Percentiles rank a stretch among this genome's conserved stretches.
phyloP scores from a whole-genome alignment of 2,329 filamentous ascomycete species.

The Ophiostoma piceae region DNA sequence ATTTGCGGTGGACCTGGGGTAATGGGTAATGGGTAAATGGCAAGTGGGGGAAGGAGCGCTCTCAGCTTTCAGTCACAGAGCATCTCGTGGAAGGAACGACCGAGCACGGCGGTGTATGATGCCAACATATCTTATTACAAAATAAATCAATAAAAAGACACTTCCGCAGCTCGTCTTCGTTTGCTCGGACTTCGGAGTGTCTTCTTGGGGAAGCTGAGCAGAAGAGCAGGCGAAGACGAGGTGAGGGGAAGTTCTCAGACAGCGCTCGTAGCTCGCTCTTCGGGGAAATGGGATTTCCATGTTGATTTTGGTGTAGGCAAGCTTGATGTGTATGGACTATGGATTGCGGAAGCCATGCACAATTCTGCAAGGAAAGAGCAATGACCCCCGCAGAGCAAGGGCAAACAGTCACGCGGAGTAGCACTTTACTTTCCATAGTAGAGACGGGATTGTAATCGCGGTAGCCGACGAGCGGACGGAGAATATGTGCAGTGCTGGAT shows the following conservation, averaged over 20 bases:
- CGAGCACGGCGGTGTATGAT: not conserved
- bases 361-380: not conserved
- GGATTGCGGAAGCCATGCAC: conserved; percentile 1
- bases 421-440: not conserved
- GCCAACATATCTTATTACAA: not conserved
- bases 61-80: not conserved
- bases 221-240: not conserved
- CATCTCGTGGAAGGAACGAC: not conserved
- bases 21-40: conserved; percentile 13
- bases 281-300: not conserved
- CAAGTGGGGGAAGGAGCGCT: conserved; percentile 7
- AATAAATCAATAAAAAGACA: not conserved
- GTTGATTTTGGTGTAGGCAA: not conserved
- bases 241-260: conserved; percentile 2
- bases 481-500: not conserved
- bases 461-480: not conserved
- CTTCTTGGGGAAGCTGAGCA: not conserved
- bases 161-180: conserved; percentile 3
- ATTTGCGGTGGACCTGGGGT: conserved; percentile 13
- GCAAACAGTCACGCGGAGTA: not conserved
- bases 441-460: not conserved
- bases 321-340: not conserved
- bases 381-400: not conserved
- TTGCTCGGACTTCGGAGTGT: not conserved
- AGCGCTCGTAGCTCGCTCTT: not conserved